Percentiles rank a stretch among this genome's conserved stretches.
Evolutionary conservation across 768 basidiomycete genomes (phyloP).

Genomic region (Pholiota conissans): DNA sequence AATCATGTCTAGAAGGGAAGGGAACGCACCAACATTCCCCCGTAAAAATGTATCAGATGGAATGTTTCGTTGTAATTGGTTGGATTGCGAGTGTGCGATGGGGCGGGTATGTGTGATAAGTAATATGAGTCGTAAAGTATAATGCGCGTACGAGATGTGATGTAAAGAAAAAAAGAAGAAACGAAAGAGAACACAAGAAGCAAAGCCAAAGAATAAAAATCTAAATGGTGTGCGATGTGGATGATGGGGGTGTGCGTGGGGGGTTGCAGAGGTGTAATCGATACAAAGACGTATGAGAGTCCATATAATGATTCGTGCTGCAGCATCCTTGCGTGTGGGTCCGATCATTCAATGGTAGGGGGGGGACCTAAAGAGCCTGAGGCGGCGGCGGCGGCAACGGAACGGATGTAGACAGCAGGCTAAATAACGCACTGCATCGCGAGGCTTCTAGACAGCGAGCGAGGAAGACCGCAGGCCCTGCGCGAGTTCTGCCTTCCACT

Average conservation of each 20-base stretch:
- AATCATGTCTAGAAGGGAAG: background rate
- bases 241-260: too few species aligned
- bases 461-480: constrained; percentile 75
- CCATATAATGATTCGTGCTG: constrained; percentile 14
- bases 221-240: constrained; percentile 28
- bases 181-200: background rate
- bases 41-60: background rate
- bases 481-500: constrained; percentile 85
- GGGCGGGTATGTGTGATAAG: constrained; percentile 22
- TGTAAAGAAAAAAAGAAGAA: background rate
- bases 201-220: constrained; percentile 15
- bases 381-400: background rate
- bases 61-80: background rate
- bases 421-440: background rate
- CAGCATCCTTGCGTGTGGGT: constrained; percentile 1
- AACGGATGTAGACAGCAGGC: background rate
- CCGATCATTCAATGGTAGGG: background rate
- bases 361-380: too few species aligned
- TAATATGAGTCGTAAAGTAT: constrained; percentile 27
- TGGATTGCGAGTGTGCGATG: constrained; percentile 9
- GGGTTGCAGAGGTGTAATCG: constrained; percentile 6
- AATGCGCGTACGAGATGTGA: constrained; percentile 25
- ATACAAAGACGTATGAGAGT: constrained; percentile 15
- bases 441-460: constrained; percentile 5
- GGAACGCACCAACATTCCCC: background rate